Percentiles rank a stretch among this genome's conserved stretches.
phyloP scores from a whole-genome alignment of 140 eudicot species.

The Bidens hawaiensis region DNA sequence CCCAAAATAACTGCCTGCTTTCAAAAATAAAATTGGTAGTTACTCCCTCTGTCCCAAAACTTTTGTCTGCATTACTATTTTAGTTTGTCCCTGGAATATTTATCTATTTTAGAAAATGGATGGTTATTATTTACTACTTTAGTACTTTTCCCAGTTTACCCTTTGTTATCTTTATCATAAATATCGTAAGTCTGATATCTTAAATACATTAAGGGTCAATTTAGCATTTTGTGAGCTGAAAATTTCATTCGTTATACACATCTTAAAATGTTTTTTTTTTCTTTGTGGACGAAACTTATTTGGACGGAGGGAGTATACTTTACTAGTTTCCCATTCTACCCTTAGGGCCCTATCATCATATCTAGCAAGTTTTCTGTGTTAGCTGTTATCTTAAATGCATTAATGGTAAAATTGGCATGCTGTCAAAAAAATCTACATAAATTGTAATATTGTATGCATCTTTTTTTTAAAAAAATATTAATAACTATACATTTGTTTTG shows the following conservation, averaged over 20 bases:
- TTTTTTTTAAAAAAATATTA: too few species aligned
- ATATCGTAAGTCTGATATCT: neutral
- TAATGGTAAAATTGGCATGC: neutral
- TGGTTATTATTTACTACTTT: neutral
- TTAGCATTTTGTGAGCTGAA: neutral
- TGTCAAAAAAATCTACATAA: neutral
- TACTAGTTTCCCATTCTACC: neutral
- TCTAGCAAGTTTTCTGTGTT: neutral
- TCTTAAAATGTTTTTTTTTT: neutral
- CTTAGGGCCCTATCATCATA: neutral
- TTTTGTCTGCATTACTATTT: neutral
- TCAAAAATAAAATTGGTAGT: neutral
- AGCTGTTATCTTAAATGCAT: neutral
- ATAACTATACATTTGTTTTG: too few species aligned
- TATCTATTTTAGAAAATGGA: neutral
- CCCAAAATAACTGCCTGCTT: neutral
- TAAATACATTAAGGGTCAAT: neutral
- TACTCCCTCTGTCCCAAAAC: neutral
- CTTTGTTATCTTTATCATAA: neutral
- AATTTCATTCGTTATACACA: neutral
- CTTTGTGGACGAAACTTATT: neutral
- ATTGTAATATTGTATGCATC: too few species aligned
- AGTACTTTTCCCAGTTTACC: neutral
- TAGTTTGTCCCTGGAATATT: neutral
- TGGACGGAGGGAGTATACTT: neutral